Evolutionary conservation across 345 rosid genomes (phyloP).

Genomic region (Rhizophora mangle): DNA sequence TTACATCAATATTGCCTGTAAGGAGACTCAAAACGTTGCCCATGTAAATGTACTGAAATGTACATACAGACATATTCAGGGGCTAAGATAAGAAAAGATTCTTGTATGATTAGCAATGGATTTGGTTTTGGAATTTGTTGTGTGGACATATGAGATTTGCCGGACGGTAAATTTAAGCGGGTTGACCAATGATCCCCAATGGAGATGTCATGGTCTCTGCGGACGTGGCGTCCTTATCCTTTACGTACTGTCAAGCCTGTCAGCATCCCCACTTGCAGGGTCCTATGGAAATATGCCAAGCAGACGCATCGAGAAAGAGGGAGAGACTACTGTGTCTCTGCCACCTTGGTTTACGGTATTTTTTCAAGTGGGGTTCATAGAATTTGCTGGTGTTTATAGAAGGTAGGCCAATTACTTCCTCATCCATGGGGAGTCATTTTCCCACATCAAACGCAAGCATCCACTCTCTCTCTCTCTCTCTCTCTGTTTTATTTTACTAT

Average conservation of each 20-base stretch:
- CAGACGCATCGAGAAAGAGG: no score
- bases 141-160: background rate
- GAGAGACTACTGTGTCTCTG: background rate
- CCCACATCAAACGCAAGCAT: background rate
- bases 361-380: slow-evolving; percentile 1
- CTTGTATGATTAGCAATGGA: no score
- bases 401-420: slow-evolving; percentile 15
- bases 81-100: no score
- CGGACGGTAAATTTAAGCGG: background rate
- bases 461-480: background rate
- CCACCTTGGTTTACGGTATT: background rate
- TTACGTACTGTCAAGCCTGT: slow-evolving; percentile 1
- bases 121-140: background rate
- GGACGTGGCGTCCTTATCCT: slow-evolving; percentile 45
- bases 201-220: slow-evolving; percentile 20
- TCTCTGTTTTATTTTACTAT: background rate
- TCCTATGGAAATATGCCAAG: background rate
- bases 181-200: background rate
- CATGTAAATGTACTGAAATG: no score
- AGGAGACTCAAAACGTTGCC: no score
- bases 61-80: no score
- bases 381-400: background rate
- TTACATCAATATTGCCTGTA: no score
- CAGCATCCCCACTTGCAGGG: slow-evolving; percentile 7
- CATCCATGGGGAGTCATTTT: slow-evolving; percentile 23